Conservation (phyloP, 495 filamentous ascomycete genomes). For the Penicillium verhagenii region DNA sequence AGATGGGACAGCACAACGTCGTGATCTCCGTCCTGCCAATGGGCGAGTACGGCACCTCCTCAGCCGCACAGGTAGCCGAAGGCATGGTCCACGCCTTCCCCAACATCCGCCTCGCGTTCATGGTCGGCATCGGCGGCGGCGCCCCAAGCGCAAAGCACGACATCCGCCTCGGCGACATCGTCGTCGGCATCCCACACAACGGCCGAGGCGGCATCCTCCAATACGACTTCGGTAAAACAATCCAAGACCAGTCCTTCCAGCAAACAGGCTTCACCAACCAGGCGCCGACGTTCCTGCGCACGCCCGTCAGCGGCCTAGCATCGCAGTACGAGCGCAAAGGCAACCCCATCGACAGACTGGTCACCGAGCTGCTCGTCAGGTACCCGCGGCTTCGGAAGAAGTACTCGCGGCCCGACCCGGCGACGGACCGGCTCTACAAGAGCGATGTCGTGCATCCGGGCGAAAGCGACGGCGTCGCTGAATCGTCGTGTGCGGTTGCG, state of each 20-base stretch:
- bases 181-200: slow-evolving; percentile 31
- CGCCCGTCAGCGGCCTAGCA: slow-evolving; percentile 16
- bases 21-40: slow-evolving; percentile 7
- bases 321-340: neutral
- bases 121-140: slow-evolving; percentile 29
- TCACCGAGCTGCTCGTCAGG: neutral
- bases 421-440: neutral
- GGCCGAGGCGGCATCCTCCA: slow-evolving; percentile 34
- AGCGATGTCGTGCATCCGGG: neutral
- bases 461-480: too few species aligned
- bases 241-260: slow-evolving; percentile 15
- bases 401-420: neutral
- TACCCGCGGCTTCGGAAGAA: neutral
- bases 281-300: slow-evolving; percentile 24
- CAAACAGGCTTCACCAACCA: slow-evolving; percentile 33
- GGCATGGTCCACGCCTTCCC: slow-evolving; percentile 26
- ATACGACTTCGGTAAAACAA: slow-evolving; percentile 37
- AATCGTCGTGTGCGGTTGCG: neutral
- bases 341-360: neutral
- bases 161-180: slow-evolving; percentile 21
- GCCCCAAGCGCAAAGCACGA: slow-evolving; percentile 22
- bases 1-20: slow-evolving; percentile 28
- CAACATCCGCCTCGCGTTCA: slow-evolving; percentile 14
- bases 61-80: slow-evolving; percentile 26
- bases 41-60: slow-evolving; percentile 5